A percentile compares a stretch with the other conserved stretches of the same genome.
These are phyloP conservation scores for Spatholobus suberectus DNA, from an alignment of 306 rosid genomes.

Conservation along the genomic window DNA sequence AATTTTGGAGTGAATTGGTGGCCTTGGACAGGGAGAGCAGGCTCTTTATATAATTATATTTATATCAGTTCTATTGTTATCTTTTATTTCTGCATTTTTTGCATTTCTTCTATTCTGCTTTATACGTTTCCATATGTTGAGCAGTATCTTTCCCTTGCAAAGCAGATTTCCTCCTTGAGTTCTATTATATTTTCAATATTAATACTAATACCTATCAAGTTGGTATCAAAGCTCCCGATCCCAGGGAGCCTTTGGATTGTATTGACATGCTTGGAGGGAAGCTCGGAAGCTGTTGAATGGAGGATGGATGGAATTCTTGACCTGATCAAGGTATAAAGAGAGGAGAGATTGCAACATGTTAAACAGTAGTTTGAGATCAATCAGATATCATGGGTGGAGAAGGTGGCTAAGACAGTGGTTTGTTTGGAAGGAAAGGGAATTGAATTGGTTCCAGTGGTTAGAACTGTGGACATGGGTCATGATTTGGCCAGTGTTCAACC, in stretches of 20 bases:
- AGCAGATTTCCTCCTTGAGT: background rate
- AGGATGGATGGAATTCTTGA: background rate
- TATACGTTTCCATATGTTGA: background rate
- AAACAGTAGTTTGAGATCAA: background rate
- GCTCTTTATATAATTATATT: background rate
- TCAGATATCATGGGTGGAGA: background rate
- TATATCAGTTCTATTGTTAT: background rate
- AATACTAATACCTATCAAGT: background rate
- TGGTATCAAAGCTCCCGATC: background rate
- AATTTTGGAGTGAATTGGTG: background rate
- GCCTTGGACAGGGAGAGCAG: background rate
- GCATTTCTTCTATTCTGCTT: background rate
- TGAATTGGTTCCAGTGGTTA: background rate
- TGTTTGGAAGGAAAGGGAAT: background rate
- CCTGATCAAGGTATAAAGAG: background rate
- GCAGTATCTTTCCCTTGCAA: background rate
- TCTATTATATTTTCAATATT: background rate
- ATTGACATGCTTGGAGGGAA: background rate
- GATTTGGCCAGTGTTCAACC: background rate
- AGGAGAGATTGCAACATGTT: background rate
- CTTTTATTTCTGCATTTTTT: background rate
- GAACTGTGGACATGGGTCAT: background rate
- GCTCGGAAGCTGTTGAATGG: background rate
- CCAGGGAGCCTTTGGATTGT: background rate
- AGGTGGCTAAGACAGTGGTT: background rate